These are phyloP conservation scores for Starmerella stellata DNA, from an alignment of 805 yeast species.

Conservation along the genomic window DNA sequence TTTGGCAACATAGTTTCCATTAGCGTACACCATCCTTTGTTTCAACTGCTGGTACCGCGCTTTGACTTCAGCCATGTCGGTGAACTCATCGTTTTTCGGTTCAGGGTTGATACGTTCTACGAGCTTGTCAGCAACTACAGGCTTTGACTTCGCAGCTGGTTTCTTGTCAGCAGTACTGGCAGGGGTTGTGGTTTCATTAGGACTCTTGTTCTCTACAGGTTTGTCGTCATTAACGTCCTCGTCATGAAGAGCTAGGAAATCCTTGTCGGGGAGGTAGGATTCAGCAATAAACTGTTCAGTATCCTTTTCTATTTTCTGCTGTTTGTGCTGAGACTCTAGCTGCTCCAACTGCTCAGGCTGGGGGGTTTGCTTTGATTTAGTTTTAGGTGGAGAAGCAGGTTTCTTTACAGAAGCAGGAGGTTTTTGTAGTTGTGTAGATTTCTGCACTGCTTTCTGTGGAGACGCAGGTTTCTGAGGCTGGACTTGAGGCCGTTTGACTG, in stretches of 20 bases:
- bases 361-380: too few relatives aligned
- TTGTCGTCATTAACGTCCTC: neutral
- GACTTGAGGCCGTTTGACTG: too few relatives aligned
- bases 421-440: too few relatives aligned
- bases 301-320: slow-evolving; percentile 3
- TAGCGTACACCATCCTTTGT: slow-evolving; percentile 31
- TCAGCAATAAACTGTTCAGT: slow-evolving; percentile 13
- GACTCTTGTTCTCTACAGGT: neutral
- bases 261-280: slow-evolving; percentile 16
- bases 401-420: too few relatives aligned
- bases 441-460: too few relatives aligned
- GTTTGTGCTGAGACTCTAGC: too few relatives aligned
- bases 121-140: neutral
- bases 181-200: neutral
- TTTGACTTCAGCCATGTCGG: slow-evolving; percentile 20
- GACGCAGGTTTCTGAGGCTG: too few relatives aligned
- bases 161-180: neutral
- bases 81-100: neutral
- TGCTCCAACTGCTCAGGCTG: neutral
- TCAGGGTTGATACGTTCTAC: neutral
- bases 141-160: neutral
- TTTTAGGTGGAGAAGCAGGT: too few relatives aligned
- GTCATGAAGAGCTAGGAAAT: slow-evolving; percentile 15
- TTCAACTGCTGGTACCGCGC: slow-evolving; percentile 40
- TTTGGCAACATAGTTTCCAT: slow-evolving; percentile 32